These are phyloP conservation scores for Diplodia corticola DNA, from an alignment of 2,329 filamentous ascomycete species.

Conservation along the genomic window DNA sequence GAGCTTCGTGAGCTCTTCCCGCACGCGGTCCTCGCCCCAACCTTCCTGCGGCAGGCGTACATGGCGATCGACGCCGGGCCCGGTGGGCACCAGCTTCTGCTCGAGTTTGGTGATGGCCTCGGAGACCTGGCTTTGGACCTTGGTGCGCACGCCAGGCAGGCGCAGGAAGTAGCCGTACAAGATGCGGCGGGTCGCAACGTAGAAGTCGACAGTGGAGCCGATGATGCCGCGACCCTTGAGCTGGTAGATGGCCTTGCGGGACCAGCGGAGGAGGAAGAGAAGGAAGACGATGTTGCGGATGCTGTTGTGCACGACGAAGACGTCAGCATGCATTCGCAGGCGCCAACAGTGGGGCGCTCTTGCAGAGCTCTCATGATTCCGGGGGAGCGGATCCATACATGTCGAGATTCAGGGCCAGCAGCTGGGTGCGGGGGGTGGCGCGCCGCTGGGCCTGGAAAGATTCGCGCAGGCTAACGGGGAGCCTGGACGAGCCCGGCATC, in stretches of 20 bases:
- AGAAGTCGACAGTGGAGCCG: slow-evolving; percentile 74
- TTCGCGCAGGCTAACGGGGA: slow-evolving; percentile 70
- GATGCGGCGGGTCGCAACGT: slow-evolving; percentile 68
- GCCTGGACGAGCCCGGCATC: slow-evolving; percentile 62
- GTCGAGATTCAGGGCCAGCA: slow-evolving; percentile 65
- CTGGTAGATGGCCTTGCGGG: slow-evolving; percentile 77
- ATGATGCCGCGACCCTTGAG: slow-evolving; percentile 85
- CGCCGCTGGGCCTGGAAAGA: slow-evolving; percentile 61
- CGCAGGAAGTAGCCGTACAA: slow-evolving; percentile 84
- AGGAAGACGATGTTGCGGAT: slow-evolving; percentile 51
- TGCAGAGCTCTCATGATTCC: background rate
- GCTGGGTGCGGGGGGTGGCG: slow-evolving; percentile 55
- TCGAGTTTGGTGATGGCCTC: slow-evolving; percentile 80
- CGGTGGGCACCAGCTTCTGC: slow-evolving; percentile 75
- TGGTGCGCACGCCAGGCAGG: slow-evolving; percentile 79
- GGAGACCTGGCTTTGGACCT: slow-evolving; percentile 81
- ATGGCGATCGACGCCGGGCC: slow-evolving; percentile 70
- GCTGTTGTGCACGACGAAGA: background rate
- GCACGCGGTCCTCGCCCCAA: slow-evolving; percentile 75
- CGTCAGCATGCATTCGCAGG: background rate
- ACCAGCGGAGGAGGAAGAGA: slow-evolving; percentile 81
- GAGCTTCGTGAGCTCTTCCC: slow-evolving; percentile 75
- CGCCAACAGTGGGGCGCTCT: background rate
- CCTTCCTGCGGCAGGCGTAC: slow-evolving; percentile 78
- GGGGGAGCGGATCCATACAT: slow-evolving; percentile 53